These are phyloP conservation scores for Trichoderma koningii DNA, from an alignment of 2,329 filamentous ascomycete genomes.

Conservation along the genomic window DNA sequence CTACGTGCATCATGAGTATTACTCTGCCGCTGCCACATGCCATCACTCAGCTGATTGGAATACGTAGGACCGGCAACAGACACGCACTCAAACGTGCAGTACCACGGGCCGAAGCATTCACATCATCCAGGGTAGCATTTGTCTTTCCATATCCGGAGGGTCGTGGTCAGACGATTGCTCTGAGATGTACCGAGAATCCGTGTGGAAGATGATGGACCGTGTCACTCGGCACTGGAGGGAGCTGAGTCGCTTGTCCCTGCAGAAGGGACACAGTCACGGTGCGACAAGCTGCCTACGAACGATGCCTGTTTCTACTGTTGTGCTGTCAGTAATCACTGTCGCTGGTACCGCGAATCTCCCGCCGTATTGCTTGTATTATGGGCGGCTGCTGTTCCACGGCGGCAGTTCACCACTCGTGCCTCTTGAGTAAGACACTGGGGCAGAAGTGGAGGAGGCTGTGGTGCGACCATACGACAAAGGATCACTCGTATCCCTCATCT, in stretches of 20 bases:
- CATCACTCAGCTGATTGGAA: background rate
- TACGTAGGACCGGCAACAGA: background rate
- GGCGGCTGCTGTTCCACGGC: background rate
- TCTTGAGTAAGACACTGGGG: background rate
- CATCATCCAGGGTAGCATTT: background rate
- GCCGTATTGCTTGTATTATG: background rate
- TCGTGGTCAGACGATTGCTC: background rate
- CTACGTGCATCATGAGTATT: background rate
- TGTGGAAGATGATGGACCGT: background rate
- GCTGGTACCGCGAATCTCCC: background rate
- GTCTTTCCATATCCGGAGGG: background rate
- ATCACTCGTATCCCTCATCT: background rate
- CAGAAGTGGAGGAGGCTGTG: background rate
- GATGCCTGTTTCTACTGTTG: background rate
- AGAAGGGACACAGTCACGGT: background rate
- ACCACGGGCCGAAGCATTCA: background rate
- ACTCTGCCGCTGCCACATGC: background rate
- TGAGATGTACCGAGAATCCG: background rate
- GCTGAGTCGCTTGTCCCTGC: background rate
- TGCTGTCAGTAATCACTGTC: background rate
- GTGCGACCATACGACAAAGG: background rate
- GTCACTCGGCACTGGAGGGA: background rate
- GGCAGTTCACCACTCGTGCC: background rate
- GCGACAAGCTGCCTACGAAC: too few relatives aligned
- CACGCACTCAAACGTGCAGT: background rate